phyloP scores from a whole-genome alignment of 2,329 filamentous ascomycete species.

The Penicillium glabrum region DNA sequence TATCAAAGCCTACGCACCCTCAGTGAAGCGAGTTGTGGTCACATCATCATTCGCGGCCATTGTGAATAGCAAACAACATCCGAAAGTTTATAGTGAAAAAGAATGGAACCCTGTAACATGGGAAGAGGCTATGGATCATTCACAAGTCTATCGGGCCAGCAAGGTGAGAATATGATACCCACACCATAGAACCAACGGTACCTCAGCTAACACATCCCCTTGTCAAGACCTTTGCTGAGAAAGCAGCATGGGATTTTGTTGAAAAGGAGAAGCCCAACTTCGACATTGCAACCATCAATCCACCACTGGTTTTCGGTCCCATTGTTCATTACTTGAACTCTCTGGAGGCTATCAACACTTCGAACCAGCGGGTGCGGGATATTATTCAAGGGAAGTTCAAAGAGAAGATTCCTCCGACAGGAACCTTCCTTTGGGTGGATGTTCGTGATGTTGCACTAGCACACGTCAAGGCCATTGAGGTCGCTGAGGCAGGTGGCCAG shows the following conservation, averaged over 20 bases:
- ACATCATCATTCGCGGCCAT: conserved; percentile 71
- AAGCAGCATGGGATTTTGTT: conserved; percentile 65
- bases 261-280: conserved; percentile 58
- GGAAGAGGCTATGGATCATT: conserved; percentile 39
- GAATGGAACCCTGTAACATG: conserved; percentile 47
- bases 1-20: conserved; percentile 61
- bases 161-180: conserved; percentile 44
- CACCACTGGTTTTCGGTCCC: conserved; percentile 64
- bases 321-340: conserved; percentile 63
- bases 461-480: conserved; percentile 49
- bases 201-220: conserved; percentile 7
- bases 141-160: conserved; percentile 48
- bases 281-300: conserved; percentile 61
- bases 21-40: conserved; percentile 71
- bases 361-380: conserved; percentile 66
- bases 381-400: conserved; percentile 64
- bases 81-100: conserved; percentile 38
- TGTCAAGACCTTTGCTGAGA: conserved; percentile 59
- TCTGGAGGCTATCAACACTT: conserved; percentile 68
- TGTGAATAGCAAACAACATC: conserved; percentile 46
- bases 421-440: conserved; percentile 59
- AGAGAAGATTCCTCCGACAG: conserved; percentile 57
- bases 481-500: conserved; percentile 46
- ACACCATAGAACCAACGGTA: neutral
- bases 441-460: conserved; percentile 51